Base-by-base conservation (phyloP, 257 asterid species). In the Fraxinus excelsior region DNA sequence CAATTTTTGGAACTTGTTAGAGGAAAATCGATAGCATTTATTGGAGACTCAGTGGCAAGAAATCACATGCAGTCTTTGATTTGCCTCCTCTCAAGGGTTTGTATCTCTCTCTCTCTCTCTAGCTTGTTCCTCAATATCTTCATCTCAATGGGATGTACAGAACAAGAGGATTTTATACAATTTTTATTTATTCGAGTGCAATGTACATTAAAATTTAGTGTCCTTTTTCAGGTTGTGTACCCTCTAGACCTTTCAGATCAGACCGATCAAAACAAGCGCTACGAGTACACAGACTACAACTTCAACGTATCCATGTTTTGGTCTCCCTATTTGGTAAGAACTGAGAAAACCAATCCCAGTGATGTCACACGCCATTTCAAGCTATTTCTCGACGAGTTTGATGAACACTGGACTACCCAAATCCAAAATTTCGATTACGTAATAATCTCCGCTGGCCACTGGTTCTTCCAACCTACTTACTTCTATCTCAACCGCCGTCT, bases 11-110 rank as follows among this genome's bases (percentile, higher is more conserved):
- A 85, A 60, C 58, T 91, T 38, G 86, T 92, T 0, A 78, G 81
- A 79, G 95, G 96, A 1, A 92, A 86, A 56, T 88, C 96, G 2
- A 72, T 92, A 29, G 97, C 95, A 0, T 89, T 92, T 67, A 90
- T 92, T 14, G 97, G 97, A 16, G 97, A 92, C 42, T 92, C 97
- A 0, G 91, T 92, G 5, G 95, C 92, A 5, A 89, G 96, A 53
- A 92, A 92, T 83, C 96, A 92, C 67, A 85, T 92, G 97, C 97
- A 92, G 81, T 92, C 97, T 11, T 71, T 92, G 86, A 83, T 92
- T 23, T 92, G 97, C 88, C 94, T 91, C 79, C 84, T 92, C 76
- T 88, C 97, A 5, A 85, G 67, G 82, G 97, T 92, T 81, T 37
- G 74, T n/a, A n/a, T n/a, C n/a, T n/a, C n/a, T n/a, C n/a, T 70